These are phyloP conservation scores for Diaporthe ampelina DNA, from an alignment of 2,329 filamentous ascomycete species.

Conservation along the genomic window DNA sequence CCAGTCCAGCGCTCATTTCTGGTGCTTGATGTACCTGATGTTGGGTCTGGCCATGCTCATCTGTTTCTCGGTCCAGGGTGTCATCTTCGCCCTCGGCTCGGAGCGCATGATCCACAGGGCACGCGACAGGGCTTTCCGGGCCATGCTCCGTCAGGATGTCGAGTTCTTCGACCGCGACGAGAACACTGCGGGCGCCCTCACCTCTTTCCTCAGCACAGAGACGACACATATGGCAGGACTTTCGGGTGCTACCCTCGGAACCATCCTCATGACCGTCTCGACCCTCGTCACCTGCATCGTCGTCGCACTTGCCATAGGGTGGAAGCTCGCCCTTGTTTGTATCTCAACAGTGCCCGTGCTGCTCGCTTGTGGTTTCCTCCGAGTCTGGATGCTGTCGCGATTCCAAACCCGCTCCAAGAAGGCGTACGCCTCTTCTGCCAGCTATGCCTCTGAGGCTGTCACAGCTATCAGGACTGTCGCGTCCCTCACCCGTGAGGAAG, in stretches of 20 bases:
- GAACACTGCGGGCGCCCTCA: conserved; percentile 90
- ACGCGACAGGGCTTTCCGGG: conserved; percentile 84
- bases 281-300: conserved; percentile 83
- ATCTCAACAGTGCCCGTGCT: conserved; percentile 56
- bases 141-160: conserved; percentile 93
- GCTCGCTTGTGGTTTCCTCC: conserved; percentile 56
- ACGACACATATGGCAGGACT: conserved; percentile 91
- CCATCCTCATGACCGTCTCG: conserved; percentile 83
- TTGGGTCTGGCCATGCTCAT: conserved; percentile 81
- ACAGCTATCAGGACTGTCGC: conserved; percentile 95
- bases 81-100: conserved; percentile 87
- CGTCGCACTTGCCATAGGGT: conserved; percentile 56
- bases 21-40: conserved; percentile 91
- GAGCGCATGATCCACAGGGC: conserved; percentile 87
- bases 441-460: conserved; percentile 93
- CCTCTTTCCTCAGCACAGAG: conserved; percentile 89
- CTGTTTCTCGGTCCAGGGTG: conserved; percentile 76
- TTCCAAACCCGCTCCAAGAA: conserved; percentile 85
- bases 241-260: conserved; percentile 88
- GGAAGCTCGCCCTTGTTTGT: conserved; percentile 60
- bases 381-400: conserved; percentile 76
- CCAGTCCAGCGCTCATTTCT: conserved; percentile 82
- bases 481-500: conserved; percentile 86
- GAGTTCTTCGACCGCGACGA: conserved; percentile 91
- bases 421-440: conserved; percentile 84